phyloP scores from a whole-genome alignment of 495 filamentous ascomycete species.

The Aspergillus panamensis region DNA sequence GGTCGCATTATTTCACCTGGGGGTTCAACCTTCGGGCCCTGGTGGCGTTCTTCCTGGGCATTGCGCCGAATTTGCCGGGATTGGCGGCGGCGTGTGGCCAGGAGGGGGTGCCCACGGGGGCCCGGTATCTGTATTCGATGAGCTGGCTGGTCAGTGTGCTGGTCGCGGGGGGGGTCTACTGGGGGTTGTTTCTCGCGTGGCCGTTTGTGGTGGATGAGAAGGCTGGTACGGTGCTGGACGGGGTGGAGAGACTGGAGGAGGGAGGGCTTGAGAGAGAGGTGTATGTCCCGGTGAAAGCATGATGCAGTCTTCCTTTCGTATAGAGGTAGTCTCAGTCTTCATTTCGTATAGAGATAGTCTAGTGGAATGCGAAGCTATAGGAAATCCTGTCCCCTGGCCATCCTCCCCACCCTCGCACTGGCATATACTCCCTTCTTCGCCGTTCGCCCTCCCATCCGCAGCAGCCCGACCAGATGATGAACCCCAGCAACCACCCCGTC shows the following conservation, averaged over 20 bases:
- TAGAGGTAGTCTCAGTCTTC: too few species aligned
- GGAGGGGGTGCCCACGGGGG: constrained; percentile 13
- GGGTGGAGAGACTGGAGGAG: constrained; percentile 9
- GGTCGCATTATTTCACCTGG: constrained; percentile 42
- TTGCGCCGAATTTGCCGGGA: constrained; percentile 42
- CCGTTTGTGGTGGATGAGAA: constrained; percentile 18
- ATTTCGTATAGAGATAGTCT: too few species aligned
- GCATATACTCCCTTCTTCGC: constrained; percentile 36
- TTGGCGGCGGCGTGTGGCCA: constrained; percentile 19
- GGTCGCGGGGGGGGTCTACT: constrained; percentile 11
- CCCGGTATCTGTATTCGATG: constrained; percentile 15
- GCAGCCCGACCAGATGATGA: constrained; percentile 28
- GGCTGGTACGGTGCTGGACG: constrained; percentile 8
- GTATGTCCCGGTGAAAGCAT: not conserved
- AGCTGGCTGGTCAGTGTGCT: constrained; percentile 18
- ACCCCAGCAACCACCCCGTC: constrained; percentile 32
- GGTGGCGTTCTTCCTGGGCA: constrained; percentile 36
- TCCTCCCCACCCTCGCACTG: constrained; percentile 26
- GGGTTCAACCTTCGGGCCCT: constrained; percentile 43
- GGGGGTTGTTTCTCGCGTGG: constrained; percentile 9
- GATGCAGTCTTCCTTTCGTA: too few species aligned
- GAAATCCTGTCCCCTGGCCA: constrained; percentile 31
- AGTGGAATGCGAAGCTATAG: constrained; percentile 1
- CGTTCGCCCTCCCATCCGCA: constrained; percentile 32
- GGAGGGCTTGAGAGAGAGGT: not conserved